Evolutionary conservation across 177 flowering plant species (phyloP), one percentile per base, ranked within the genome.

Genomic region (Tripterygium wilfordii): DNA sequence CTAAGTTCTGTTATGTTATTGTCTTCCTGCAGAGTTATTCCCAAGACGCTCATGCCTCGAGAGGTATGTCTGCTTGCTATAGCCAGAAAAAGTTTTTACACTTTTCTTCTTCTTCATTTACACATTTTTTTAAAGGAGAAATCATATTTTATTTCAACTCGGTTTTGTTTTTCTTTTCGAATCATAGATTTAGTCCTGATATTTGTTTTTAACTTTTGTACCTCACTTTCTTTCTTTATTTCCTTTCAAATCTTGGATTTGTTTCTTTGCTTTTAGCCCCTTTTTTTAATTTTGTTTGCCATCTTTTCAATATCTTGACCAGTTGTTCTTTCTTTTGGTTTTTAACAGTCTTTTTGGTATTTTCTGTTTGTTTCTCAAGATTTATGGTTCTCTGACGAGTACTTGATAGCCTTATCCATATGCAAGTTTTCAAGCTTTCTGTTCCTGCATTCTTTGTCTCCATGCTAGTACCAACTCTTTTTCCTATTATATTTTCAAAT

Each of bases 11-110:
- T 82, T 88, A 75, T 76, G 74, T 78, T 80, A 67, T 62, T 83
- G 95, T 85, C 83, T 62, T 42, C 53, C 46, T 71, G 74, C 87
- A 90, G 98, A 57, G 91, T 90, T 48, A 90, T 90, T 82, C 98
- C 98, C 90, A 92, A 88, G 94, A 85, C 95, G 54, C 96, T 92
- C 82, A 88, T 88, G 96, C 96, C 96, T 65, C 76, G 96, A 82
- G 98, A 92, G 98, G 98, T 91, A 83, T 68, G 88, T 77, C 69
- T 74, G 52, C 57, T 67, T 74, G 52, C 57, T 57, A 18, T 36
- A 23, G 25, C 46, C 44, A 44, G 35, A 49, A 45, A 74, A 66
- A 61, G 69, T 53, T 58, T 60, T 43, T 0, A 19, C 54, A 46
- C 75, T 71, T 74, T 67, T 45, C 48, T 36, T 29, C 46, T 49